These are phyloP conservation scores for Dendryphion nanum DNA, from an alignment of 2,329 filamentous ascomycete species.

Conservation along the genomic window DNA sequence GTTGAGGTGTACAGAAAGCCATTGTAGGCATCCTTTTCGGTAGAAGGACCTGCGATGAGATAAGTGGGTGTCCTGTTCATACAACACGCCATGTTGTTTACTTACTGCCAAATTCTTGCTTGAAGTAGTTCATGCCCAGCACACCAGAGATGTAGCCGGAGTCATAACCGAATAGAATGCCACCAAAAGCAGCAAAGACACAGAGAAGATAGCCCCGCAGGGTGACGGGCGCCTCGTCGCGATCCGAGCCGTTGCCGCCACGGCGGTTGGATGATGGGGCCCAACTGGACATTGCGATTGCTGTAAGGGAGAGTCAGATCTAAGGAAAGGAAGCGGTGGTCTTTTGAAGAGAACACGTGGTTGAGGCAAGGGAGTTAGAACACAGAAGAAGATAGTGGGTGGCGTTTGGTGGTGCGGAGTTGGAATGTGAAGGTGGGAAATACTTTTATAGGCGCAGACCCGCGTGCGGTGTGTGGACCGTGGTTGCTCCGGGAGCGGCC, in stretches of 20 bases:
- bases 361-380: not conserved
- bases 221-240: slow-evolving; percentile 53
- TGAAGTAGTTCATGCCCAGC: slow-evolving; percentile 44
- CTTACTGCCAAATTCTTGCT: slow-evolving; percentile 42
- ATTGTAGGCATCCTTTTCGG: slow-evolving; percentile 39
- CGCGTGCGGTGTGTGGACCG: not conserved
- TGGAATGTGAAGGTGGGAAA: not conserved
- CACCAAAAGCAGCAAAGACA: slow-evolving; percentile 50
- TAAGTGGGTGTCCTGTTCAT: slow-evolving; percentile 4
- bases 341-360: not conserved
- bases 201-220: slow-evolving; percentile 47
- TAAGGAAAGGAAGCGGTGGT: slow-evolving; percentile 3
- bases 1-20: slow-evolving; percentile 33
- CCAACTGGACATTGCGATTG: slow-evolving; percentile 23
- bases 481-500: slow-evolving; percentile 1
- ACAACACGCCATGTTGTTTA: not conserved
- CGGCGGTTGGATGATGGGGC: slow-evolving; percentile 17
- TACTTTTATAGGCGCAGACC: not conserved
- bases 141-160: slow-evolving; percentile 73
- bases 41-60: slow-evolving; percentile 61
- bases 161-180: slow-evolving; percentile 77
- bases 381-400: not conserved
- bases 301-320: not conserved
- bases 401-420: not conserved
- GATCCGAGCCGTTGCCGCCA: slow-evolving; percentile 44